Percentiles rank a stretch among this genome's conserved stretches.
Evolutionary conservation across 371 early-diverging fungal species (phyloP).

Genomic region (Mortierella sp.): DNA sequence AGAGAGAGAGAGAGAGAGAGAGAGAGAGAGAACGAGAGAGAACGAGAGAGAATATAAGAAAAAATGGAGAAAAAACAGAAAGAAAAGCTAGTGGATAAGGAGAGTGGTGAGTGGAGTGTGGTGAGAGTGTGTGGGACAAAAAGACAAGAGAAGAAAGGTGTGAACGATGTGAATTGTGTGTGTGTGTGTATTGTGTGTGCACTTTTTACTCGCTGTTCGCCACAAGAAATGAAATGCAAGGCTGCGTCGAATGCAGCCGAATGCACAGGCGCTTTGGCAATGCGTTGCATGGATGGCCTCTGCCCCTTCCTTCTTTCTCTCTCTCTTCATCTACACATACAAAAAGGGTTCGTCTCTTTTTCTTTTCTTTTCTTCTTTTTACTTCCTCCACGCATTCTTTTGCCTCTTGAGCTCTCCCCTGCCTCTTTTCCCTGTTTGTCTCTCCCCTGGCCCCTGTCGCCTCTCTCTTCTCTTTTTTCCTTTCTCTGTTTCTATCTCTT

Average conservation of each 20-base stretch:
- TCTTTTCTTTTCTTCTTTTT: not conserved
- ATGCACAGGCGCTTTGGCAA: too few species aligned
- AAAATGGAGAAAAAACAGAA: not conserved
- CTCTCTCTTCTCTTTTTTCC: not conserved
- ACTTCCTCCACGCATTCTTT: not conserved
- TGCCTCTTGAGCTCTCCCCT: not conserved
- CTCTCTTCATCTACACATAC: not conserved
- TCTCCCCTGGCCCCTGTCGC: not conserved
- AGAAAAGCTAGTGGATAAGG: not conserved
- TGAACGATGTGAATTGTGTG: not conserved
- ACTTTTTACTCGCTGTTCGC: too few species aligned
- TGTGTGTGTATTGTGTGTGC: too few species aligned
- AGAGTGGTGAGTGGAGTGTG: not conserved
- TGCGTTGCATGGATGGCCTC: not conserved
- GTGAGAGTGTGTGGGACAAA: not conserved
- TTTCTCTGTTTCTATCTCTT: not conserved
- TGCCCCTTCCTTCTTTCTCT: not conserved
- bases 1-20: not conserved
- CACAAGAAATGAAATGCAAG: too few species aligned
- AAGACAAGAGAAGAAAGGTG: not conserved
- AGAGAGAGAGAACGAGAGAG: not conserved
- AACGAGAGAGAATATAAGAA: not conserved
- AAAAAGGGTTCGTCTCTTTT: not conserved
- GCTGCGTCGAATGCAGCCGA: too few species aligned
- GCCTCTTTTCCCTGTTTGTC: not conserved